Evolutionary conservation across 2,329 filamentous ascomycete genomes (phyloP), one percentile per base, ranked within the genome.

Genomic region (Acrodontium crateriforme): DNA sequence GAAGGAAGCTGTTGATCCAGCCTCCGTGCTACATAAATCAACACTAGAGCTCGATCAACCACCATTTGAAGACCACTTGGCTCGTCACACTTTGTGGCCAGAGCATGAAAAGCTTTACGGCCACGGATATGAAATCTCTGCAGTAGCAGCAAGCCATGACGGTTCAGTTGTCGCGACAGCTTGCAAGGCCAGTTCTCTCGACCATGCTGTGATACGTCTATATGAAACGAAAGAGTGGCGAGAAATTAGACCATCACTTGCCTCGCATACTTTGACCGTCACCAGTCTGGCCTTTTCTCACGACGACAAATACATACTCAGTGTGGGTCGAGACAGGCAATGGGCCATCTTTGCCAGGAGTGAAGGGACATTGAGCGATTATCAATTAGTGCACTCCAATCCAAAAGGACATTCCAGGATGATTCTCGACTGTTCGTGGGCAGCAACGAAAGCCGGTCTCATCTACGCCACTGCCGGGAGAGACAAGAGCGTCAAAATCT

Each of bases 61-160:
- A 8, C 87, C 89, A 0, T 67, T 83, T 18, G 89, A 98, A 54
- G 89, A 95, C 53, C 77, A 82, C 30, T 71, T 98, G 2, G 78
- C 84, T 14, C 74, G 85, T 6, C 76, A 91, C 52, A 92, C 89
- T 0, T 71, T 98, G 17, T 98, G 85, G 84, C 89, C 89, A 3
- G 89, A 98, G 51, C 73, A 73, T 5, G 89, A 98, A 54, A 98
- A 98, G 59, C 69, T 98, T 2, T 98, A 98, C 56, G 89, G 89
- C 2, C 89, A 98, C 56, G 89, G 89, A 16, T 94, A 94, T 56
- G 89, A 98, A 55, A 87, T 98, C 27, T 92, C 83, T 2, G 79
- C 82, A 19, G 71, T 93, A 10, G 80, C 85, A 8, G 69, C 77
- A 6, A 83, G 74, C 45, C 70, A 80, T 46, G 74, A 84, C 43